These are phyloP conservation scores for Helianthus tuberosus DNA, from an alignment of 129 eudicot genomes.

Conservation along the genomic window DNA sequence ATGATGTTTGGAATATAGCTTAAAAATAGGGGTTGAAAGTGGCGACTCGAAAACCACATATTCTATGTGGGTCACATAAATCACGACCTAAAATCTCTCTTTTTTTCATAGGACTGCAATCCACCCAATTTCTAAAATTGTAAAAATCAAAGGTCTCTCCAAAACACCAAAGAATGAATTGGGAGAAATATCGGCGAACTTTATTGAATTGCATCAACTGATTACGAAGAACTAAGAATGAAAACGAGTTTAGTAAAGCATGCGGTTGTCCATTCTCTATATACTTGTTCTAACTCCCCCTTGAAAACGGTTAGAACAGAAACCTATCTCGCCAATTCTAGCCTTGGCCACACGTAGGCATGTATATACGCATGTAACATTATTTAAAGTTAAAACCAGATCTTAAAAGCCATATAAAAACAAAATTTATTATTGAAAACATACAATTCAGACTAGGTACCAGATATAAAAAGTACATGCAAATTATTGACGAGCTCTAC, in stretches of 20 bases:
- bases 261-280: too few species aligned
- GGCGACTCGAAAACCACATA: slow-evolving; percentile 11
- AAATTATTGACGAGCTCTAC: not conserved
- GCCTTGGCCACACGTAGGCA: not conserved
- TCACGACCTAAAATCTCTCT: slow-evolving; percentile 28
- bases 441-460: not conserved
- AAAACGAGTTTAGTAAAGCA: too few species aligned
- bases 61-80: slow-evolving; percentile 31
- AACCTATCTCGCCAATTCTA: not conserved
- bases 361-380: not conserved
- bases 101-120: not conserved
- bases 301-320: too few species aligned
- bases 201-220: too few species aligned
- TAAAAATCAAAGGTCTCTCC: too few species aligned
- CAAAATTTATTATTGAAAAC: not conserved
- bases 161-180: too few species aligned
- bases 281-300: too few species aligned
- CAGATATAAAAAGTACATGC: not conserved
- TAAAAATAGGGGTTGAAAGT: not conserved
- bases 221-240: too few species aligned
- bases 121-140: not conserved
- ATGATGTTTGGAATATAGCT: slow-evolving; percentile 4
- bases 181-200: too few species aligned
- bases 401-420: slow-evolving; percentile 1
- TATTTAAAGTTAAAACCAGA: not conserved